A percentile compares a stretch with the other conserved stretches of the same genome.
Evolutionary conservation across 1,284 basidiomycete species (phyloP).

Genomic region (Wolfiporia cocos): DNA sequence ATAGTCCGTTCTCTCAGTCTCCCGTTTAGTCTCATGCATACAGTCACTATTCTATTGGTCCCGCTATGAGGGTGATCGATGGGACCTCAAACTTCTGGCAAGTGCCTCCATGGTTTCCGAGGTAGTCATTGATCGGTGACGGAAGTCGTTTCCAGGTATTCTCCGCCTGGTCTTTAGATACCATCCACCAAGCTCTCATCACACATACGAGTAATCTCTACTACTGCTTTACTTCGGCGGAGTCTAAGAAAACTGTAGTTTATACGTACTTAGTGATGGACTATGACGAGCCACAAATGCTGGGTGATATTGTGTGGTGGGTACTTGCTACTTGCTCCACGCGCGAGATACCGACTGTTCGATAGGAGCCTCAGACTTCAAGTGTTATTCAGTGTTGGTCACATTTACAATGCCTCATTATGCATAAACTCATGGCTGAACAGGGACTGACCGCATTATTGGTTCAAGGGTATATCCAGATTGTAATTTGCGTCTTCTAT

Average conservation of each 20-base stretch:
- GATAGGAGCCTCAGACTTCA: conserved; percentile 45
- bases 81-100: conserved; percentile 43
- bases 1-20: no score
- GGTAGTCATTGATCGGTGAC: no score
- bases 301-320: conserved; percentile 40
- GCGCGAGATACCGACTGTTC: background rate
- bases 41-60: conserved; percentile 53
- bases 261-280: conserved; percentile 50
- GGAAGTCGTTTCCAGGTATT: conserved; percentile 41
- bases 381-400: conserved; percentile 48
- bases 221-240: no score
- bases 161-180: conserved; percentile 42
- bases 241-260: no score
- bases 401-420: no score
- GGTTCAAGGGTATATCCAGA: conserved; percentile 40
- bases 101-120: conserved; percentile 24
- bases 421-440: no score
- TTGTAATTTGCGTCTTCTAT: background rate
- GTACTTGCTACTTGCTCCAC: conserved; percentile 10
- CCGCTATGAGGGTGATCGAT: conserved; percentile 44
- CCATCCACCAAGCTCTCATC: conserved; percentile 48
- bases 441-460: conserved; percentile 49
- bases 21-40: conserved; percentile 49
- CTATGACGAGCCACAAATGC: conserved; percentile 31
- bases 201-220: conserved; percentile 44